A percentile compares a stretch with the other conserved stretches of the same genome.
These are phyloP conservation scores for Ulmus americana DNA, from an alignment of 331 rosid genomes.

Conservation along the genomic window DNA sequence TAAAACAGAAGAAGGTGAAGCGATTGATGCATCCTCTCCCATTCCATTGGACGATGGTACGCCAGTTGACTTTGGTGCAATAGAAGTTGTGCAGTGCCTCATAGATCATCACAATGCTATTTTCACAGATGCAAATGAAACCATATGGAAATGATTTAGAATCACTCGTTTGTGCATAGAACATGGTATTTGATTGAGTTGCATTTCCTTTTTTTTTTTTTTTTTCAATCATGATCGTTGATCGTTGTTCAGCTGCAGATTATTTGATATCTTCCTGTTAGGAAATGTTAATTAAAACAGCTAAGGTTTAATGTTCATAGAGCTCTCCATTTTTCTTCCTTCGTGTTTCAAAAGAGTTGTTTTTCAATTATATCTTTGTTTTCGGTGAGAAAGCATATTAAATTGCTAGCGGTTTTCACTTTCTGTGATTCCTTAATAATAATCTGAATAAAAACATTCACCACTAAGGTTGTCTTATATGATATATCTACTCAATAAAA, in stretches of 20 bases:
- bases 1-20: conserved; percentile 62
- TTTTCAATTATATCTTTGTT: too few species aligned
- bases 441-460: too few species aligned
- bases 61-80: conserved; percentile 70
- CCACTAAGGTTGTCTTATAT: too few species aligned
- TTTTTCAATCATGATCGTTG: neutral
- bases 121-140: conserved; percentile 91
- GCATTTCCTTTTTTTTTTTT: neutral
- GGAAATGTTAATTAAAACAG: too few species aligned
- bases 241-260: neutral
- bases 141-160: conserved; percentile 68
- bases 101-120: conserved; percentile 87
- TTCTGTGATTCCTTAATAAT: too few species aligned
- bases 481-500: too few species aligned
- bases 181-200: conserved; percentile 6
- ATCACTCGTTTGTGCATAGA: conserved; percentile 3
- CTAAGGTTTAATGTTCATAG: too few species aligned
- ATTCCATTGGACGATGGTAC: conserved; percentile 89
- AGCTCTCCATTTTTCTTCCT: too few species aligned
- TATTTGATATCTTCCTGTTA: too few species aligned
- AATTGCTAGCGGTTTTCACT: too few species aligned
- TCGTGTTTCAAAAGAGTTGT: too few species aligned
- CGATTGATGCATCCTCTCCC: conserved; percentile 57
- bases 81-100: conserved; percentile 90
- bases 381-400: too few species aligned